These are phyloP conservation scores for Phytophthora capsici DNA, from an alignment of 352 stramenopile species.

Conservation along the genomic window DNA sequence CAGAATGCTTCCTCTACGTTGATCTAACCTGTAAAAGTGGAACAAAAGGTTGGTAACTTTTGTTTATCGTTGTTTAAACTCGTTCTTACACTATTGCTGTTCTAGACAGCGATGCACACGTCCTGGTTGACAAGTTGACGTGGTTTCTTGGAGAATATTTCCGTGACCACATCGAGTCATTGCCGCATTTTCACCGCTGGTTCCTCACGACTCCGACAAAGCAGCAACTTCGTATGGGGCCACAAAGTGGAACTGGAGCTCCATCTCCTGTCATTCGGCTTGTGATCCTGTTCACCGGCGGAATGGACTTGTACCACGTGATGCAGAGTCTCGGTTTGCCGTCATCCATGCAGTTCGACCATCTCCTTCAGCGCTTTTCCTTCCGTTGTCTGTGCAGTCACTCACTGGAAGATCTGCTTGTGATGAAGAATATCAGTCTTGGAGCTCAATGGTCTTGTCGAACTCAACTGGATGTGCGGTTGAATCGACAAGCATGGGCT, in stretches of 20 bases:
- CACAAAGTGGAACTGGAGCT: constrained; percentile 14
- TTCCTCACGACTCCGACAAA: constrained; percentile 69
- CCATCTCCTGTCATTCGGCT: constrained; percentile 56
- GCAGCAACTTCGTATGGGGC: constrained; percentile 48
- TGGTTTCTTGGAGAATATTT: constrained; percentile 70
- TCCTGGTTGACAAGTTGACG: constrained; percentile 47
- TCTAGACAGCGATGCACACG: constrained; percentile 56
- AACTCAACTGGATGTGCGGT: constrained; percentile 53
- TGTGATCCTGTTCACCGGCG: constrained; percentile 67
- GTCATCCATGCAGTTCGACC: constrained; percentile 68
- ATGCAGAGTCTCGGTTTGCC: constrained; percentile 58
- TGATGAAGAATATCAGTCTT: constrained; percentile 59
- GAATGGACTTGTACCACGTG: constrained; percentile 68
- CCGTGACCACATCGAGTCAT: constrained; percentile 55
- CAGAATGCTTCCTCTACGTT: constrained; percentile 74
- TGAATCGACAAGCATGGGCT: constrained; percentile 61
- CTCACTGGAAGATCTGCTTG: constrained; percentile 66
- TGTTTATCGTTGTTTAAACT: neutral
- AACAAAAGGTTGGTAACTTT: constrained; percentile 54
- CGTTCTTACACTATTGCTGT: neutral
- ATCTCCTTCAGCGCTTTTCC: constrained; percentile 56
- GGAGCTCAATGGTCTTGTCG: constrained; percentile 61
- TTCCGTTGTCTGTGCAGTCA: constrained; percentile 55
- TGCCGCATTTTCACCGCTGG: constrained; percentile 72
- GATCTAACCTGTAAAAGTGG: constrained; percentile 61